phyloP scores from a whole-genome alignment of 306 rosid genomes.

The Sechiopsis laciniata region DNA sequence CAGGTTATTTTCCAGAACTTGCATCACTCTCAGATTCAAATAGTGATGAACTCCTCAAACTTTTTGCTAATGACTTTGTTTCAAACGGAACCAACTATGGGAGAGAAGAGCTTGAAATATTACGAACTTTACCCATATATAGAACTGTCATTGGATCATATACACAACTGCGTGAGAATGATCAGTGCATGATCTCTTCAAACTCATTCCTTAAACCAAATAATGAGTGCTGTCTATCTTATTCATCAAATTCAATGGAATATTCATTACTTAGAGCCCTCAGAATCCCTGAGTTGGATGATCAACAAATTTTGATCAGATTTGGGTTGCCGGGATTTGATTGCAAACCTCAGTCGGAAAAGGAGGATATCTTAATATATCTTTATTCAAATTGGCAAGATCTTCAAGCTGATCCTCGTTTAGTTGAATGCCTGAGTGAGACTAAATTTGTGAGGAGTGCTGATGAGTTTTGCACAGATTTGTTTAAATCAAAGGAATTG shows the following conservation, averaged over 20 bases:
- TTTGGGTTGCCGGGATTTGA: constrained; percentile 89
- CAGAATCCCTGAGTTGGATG: constrained; percentile 64
- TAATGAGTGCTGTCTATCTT: constrained; percentile 73
- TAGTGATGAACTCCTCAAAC: constrained; percentile 69
- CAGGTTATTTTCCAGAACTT: constrained; percentile 77
- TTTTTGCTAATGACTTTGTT: constrained; percentile 60
- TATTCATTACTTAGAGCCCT: constrained; percentile 76
- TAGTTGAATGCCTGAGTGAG: constrained; percentile 66
- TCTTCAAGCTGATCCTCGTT: constrained; percentile 62
- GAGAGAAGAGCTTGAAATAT: constrained; percentile 65
- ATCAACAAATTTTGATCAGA: constrained; percentile 75
- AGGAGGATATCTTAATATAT: constrained; percentile 68
- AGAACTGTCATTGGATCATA: constrained; percentile 85
- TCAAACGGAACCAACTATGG: constrained; percentile 44
- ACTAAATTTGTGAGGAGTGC: constrained; percentile 80
- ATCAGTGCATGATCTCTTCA: constrained; percentile 81
- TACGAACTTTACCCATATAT: constrained; percentile 79
- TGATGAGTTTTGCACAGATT: constrained; percentile 73
- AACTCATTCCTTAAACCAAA: constrained; percentile 69
- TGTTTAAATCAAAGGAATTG: constrained; percentile 65
- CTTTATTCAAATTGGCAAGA: constrained; percentile 78
- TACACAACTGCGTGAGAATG: constrained; percentile 55
- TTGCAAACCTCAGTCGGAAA: constrained; percentile 57
- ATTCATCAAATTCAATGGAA: constrained; percentile 58
- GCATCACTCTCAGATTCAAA: constrained; percentile 52